phyloP scores from a whole-genome alignment of 2,329 filamentous ascomycete genomes.

The Nannizziopsis barbatae region DNA sequence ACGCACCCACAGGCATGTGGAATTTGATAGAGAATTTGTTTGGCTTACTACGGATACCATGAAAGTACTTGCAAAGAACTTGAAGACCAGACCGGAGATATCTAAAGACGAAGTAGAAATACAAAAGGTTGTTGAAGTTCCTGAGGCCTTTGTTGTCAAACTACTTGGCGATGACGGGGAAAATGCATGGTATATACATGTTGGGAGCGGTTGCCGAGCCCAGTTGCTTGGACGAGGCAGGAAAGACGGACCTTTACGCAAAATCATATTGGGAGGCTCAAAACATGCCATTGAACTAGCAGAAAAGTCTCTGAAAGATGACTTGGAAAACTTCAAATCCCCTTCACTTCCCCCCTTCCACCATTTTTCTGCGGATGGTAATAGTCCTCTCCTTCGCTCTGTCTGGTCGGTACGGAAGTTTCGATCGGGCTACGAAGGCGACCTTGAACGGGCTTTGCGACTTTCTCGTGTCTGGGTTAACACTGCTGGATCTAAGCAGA shows the following conservation, averaged over 20 bases:
- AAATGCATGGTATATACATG: slow-evolving; percentile 28
- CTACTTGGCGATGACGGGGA: slow-evolving; percentile 27
- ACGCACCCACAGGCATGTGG: too few relatives aligned
- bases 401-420: slow-evolving; percentile 8
- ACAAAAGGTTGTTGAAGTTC: slow-evolving; percentile 25
- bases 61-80: slow-evolving; percentile 20
- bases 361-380: not conserved
- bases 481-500: not conserved
- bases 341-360: slow-evolving; percentile 1
- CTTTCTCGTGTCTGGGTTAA: not conserved
- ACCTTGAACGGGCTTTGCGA: slow-evolving; percentile 4
- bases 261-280: slow-evolving; percentile 28
- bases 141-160: slow-evolving; percentile 27
- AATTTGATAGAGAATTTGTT: not conserved
- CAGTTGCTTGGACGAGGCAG: slow-evolving; percentile 23
- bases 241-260: slow-evolving; percentile 26
- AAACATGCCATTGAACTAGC: slow-evolving; percentile 26
- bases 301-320: slow-evolving; percentile 20
- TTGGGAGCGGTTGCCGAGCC: slow-evolving; percentile 31
- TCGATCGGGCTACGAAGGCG: not conserved
- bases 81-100: slow-evolving; percentile 14
- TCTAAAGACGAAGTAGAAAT: slow-evolving; percentile 13
- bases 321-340: not conserved
- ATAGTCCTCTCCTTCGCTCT: slow-evolving; percentile 7
- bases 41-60: slow-evolving; percentile 21